These are phyloP conservation scores for Coriolopsis trogii DNA, from an alignment of 1,284 basidiomycete genomes.

Conservation along the genomic window DNA sequence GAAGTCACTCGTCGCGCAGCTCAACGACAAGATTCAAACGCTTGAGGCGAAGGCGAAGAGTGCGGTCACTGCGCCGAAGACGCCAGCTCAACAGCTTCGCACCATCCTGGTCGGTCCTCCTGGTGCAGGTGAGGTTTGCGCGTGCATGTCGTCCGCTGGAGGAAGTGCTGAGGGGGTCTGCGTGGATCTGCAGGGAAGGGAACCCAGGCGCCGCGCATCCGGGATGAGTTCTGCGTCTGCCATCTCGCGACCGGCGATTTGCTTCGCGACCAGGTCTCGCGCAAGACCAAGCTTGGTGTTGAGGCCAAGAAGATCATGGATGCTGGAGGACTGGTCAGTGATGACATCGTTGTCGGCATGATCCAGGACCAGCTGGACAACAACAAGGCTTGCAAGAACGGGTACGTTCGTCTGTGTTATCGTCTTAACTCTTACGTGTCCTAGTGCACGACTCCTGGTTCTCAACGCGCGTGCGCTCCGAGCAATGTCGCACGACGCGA, in stretches of 20 bases:
- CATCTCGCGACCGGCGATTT: conserved; percentile 99
- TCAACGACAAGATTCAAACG: conserved; percentile 76
- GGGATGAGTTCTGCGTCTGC: conserved; percentile 93
- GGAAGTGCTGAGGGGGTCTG: not conserved
- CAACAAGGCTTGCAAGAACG: conserved; percentile 92
- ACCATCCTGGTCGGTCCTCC: conserved; percentile 96
- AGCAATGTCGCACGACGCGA: not conserved
- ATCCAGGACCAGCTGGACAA: conserved; percentile 95
- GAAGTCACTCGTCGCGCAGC: conserved; percentile 83
- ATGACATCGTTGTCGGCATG: conserved; percentile 98
- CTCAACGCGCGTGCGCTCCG: conserved; percentile 2
- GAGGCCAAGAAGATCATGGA: conserved; percentile 99
- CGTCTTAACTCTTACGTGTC: conserved; percentile 6
- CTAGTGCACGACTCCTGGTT: not conserved
- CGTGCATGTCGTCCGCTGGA: not conserved
- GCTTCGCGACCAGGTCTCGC: conserved; percentile 91
- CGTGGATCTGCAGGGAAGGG: conserved; percentile 81
- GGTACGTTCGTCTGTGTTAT: conserved; percentile 51
- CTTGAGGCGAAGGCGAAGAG: conserved; percentile 70
- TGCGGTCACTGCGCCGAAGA: conserved; percentile 46
- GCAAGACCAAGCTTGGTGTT: conserved; percentile 87
- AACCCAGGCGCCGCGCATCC: conserved; percentile 94
- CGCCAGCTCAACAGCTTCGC: conserved; percentile 81
- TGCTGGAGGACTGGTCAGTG: conserved; percentile 88
- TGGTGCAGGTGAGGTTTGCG: conserved; percentile 77